Evolutionary conservation across 192 early-diverging fungal genomes (phyloP), one percentile per base, ranked within the genome.

Genomic region (Podila epigama): DNA sequence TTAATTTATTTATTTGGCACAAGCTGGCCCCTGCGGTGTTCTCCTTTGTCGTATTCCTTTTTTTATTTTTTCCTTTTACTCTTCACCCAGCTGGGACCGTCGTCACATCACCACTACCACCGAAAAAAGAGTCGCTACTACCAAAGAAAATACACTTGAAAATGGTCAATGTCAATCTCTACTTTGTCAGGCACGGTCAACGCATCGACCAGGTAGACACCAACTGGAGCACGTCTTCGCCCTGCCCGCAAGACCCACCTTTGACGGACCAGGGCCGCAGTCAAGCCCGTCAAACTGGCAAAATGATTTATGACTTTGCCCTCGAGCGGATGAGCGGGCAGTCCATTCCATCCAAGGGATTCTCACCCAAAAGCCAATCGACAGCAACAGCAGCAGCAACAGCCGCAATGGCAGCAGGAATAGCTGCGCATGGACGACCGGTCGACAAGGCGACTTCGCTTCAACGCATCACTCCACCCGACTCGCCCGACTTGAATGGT

Each of bases 111-210:
- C n/a, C n/a, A n/a, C n/a, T n/a, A n/a, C n/a, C n/a, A n/a, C n/a
- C n/a, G n/a, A n/a, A n/a, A n/a, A n/a, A n/a, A n/a, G n/a, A n/a
- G n/a, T n/a, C n/a, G n/a, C n/a, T n/a, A n/a, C n/a, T n/a, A n/a
- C n/a, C n/a, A n/a, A n/a, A n/a, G n/a, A n/a, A n/a, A n/a, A n/a
- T n/a, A n/a, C n/a, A n/a, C n/a, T n/a, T n/a, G n/a, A 39, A 29
- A 9, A 75, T 77, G 73, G 53, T 60, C 28, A 67, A 50, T 12
- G 68, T 82, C 31, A 71, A 52, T 9, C 64, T 82, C 18, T 82
- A 78, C 29, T 70, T 82, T 27, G 67, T 78, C 18, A 58, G 80
- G 33, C 80, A 82, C 60, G 80, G 80, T 7, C 64, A 82, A 33
- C 58, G 80, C 27, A 59, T 82, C 58, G 80, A 82, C 36, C 69